phyloP scores from a whole-genome alignment of 2,329 filamentous ascomycete genomes.

The Venturia effusa region DNA sequence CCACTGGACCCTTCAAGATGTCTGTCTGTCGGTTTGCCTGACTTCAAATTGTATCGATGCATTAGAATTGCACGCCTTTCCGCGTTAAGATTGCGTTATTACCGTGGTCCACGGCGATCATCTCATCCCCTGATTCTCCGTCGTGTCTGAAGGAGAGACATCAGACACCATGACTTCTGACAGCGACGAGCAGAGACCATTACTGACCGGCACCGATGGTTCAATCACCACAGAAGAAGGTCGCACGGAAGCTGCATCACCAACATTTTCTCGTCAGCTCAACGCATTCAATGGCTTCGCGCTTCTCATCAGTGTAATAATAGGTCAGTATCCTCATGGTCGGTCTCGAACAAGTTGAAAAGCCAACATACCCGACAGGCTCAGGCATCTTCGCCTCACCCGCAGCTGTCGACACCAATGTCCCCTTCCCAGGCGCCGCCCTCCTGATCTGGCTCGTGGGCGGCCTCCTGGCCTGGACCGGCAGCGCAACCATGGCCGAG shows the following conservation, averaged over 20 bases:
- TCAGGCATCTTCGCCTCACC: constrained; percentile 56
- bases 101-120: background rate
- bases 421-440: constrained; percentile 49
- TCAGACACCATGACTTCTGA: background rate
- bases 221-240: background rate
- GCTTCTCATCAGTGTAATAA: constrained; percentile 6
- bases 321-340: background rate
- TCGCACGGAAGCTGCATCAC: background rate
- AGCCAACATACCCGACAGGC: constrained; percentile 23
- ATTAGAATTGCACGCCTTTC: background rate
- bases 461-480: constrained; percentile 53
- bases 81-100: background rate
- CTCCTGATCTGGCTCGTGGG: constrained; percentile 51
- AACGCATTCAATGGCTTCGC: constrained; percentile 10
- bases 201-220: background rate
- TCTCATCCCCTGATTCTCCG: background rate
- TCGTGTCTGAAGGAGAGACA: no score
- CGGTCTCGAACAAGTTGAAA: background rate
- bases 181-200: constrained; percentile 4
- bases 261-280: constrained; percentile 6
- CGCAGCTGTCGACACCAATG: constrained; percentile 51
- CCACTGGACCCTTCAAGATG: background rate
- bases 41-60: background rate
- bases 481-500: constrained; percentile 51
- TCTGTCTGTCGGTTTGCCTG: no score